Evolutionary conservation across 176 grass and related monocot species (phyloP).

Genomic region (Chloris gayana): DNA sequence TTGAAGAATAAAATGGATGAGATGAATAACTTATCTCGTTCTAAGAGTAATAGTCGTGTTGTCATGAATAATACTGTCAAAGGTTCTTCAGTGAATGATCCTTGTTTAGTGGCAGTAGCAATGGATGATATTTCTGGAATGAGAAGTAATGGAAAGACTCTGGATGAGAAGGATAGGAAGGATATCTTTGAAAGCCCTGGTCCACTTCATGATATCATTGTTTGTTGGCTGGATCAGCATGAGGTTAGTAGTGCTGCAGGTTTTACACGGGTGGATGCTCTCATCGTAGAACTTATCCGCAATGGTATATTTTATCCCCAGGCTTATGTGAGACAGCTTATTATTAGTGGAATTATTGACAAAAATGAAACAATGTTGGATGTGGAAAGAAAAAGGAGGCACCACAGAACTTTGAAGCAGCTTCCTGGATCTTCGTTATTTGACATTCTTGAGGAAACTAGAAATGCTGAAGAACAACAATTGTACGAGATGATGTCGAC

Average conservation of each 20-base stretch:
- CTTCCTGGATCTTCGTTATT: conserved; percentile 73
- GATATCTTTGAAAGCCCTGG: conserved; percentile 90
- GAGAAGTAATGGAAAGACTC: conserved; percentile 46
- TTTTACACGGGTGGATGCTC: conserved; percentile 70
- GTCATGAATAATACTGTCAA: conserved; percentile 50
- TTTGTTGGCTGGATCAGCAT: conserved; percentile 98
- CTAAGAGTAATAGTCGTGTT: conserved; percentile 55
- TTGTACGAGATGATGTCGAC: conserved; percentile 64
- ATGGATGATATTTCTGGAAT: conserved; percentile 44
- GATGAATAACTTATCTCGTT: conserved; percentile 58
- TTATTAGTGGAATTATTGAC: conserved; percentile 89
- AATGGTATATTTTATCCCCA: conserved; percentile 91
- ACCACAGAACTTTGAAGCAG: conserved; percentile 88
- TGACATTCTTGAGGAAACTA: conserved; percentile 83
- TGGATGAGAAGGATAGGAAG: conserved; percentile 60
- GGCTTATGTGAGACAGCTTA: conserved; percentile 96
- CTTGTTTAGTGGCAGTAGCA: conserved; percentile 35
- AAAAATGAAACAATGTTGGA: conserved; percentile 68
- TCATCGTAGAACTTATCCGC: conserved; percentile 81
- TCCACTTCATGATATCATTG: conserved; percentile 92
- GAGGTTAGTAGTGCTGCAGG: conserved; percentile 76
- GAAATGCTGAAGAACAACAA: conserved; percentile 53
- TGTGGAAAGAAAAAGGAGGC: conserved; percentile 78
- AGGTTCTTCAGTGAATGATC: conserved; percentile 56
- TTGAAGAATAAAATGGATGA: conserved; percentile 95